These are phyloP conservation scores for Durio zibethinus DNA, from an alignment of 345 rosid genomes.

Conservation along the genomic window DNA sequence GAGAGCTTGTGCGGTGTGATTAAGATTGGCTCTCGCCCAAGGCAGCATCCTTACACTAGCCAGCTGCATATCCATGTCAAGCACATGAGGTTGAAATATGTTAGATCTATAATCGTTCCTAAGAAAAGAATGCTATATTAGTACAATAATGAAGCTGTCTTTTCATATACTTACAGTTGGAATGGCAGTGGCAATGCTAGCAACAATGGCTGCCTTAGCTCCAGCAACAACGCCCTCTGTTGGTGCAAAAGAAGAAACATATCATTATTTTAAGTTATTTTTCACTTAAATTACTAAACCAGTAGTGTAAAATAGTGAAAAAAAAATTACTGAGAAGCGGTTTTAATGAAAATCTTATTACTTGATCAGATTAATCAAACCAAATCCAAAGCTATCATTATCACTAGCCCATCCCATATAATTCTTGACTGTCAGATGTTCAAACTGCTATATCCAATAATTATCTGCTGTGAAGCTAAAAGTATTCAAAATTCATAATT, in stretches of 20 bases:
- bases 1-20: constrained; percentile 94
- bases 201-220: constrained; percentile 78
- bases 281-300: neutral
- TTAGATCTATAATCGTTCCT: neutral
- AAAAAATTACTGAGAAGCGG: neutral
- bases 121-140: neutral
- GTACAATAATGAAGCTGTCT: neutral
- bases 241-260: constrained; percentile 4
- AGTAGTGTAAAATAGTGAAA: neutral
- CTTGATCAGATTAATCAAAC: neutral
- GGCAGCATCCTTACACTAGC: constrained; percentile 72
- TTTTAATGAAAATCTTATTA: neutral
- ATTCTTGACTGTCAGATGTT: neutral
- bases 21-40: constrained; percentile 86
- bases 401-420: neutral
- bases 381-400: neutral
- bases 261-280: neutral
- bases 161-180: constrained; percentile 54
- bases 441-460: neutral
- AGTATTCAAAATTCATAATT: neutral
- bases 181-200: constrained; percentile 63
- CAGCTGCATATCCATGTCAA: constrained; percentile 37
- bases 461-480: neutral
- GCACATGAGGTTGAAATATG: neutral
- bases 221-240: constrained; percentile 84